phyloP scores from a whole-genome alignment of 2,329 filamentous ascomycete species.

The Ophiocordyceps camponoti-saundersi region DNA sequence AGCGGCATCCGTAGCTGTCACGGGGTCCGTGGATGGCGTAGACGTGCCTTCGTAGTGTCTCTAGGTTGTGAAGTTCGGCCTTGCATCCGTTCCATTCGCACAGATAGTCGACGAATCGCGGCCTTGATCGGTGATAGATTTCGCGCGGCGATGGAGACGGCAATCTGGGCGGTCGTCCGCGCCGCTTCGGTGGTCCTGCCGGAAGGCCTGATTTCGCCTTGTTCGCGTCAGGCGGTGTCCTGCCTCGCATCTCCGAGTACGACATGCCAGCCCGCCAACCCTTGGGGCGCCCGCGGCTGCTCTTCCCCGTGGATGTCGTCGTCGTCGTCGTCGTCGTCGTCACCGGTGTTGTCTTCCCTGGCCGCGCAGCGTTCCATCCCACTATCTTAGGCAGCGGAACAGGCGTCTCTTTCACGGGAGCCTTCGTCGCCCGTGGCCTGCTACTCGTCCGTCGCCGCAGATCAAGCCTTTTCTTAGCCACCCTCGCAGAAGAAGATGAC shows the following conservation, averaged over 20 bases:
- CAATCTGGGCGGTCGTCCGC: constrained; percentile 24
- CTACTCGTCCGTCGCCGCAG: not conserved
- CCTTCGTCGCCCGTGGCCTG: constrained; percentile 1
- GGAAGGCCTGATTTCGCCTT: constrained; percentile 10
- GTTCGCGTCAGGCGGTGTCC: not conserved
- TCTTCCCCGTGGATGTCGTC: not conserved
- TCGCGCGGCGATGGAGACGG: constrained; percentile 20
- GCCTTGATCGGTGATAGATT: constrained; percentile 22
- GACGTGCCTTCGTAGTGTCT: constrained; percentile 39
- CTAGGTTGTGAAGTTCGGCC: constrained; percentile 45
- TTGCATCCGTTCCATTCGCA: constrained; percentile 44
- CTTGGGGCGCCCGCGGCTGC: constrained; percentile 26
- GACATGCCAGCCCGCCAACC: constrained; percentile 21
- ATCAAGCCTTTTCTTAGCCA: constrained; percentile 6
- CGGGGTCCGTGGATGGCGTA: constrained; percentile 26
- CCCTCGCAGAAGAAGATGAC: not conserved
- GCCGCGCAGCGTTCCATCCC: not conserved
- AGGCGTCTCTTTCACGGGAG: constrained; percentile 2
- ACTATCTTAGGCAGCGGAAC: constrained; percentile 2
- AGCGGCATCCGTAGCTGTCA: constrained; percentile 3
- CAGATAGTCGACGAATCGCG: constrained; percentile 31
- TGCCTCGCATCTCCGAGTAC: constrained; percentile 8
- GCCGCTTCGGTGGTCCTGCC: constrained; percentile 17
- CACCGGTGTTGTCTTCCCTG: not conserved
- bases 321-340: not conserved